Evolutionary conservation across 1,284 basidiomycete species (phyloP).

Genomic region (Melampsora abietis-canadensis): DNA sequence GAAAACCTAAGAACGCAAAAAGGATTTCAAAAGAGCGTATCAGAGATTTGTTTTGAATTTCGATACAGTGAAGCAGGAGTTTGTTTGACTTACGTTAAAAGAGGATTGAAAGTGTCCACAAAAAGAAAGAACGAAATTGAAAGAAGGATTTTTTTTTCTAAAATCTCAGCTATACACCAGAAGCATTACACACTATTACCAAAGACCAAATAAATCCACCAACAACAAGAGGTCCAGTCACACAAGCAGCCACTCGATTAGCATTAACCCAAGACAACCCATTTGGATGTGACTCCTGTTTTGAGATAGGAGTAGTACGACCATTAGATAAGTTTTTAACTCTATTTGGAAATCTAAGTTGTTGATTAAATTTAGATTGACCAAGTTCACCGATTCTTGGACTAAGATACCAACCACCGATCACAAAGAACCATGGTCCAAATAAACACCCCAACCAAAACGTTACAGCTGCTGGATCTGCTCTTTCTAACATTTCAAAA

Average conservation of each 20-base stretch:
- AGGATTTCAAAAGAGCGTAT: no score
- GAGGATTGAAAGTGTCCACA: no score
- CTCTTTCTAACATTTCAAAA: slow-evolving; percentile 39
- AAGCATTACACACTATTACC: background rate
- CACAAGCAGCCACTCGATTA: slow-evolving; percentile 6
- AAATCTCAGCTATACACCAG: no score
- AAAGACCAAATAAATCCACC: slow-evolving; percentile 3
- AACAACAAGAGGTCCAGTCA: background rate
- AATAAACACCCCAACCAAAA: slow-evolving; percentile 46
- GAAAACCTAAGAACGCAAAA: no score
- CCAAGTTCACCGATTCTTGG: slow-evolving; percentile 45
- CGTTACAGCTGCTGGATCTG: slow-evolving; percentile 45
- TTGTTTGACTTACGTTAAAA: no score
- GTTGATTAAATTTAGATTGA: background rate
- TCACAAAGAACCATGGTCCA: slow-evolving; percentile 47
- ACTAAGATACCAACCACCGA: slow-evolving; percentile 48
- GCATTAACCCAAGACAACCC: background rate
- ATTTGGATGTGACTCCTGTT: background rate
- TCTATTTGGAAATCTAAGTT: background rate
- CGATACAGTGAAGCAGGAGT: no score
- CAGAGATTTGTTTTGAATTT: no score
- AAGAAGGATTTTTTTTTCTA: no score
- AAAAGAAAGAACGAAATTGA: no score
- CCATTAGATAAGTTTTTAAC: background rate
- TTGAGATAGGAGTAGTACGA: background rate